These are phyloP conservation scores for Thraustochytrium sp. DNA, from an alignment of 352 stramenopile species.

Conservation along the genomic window DNA sequence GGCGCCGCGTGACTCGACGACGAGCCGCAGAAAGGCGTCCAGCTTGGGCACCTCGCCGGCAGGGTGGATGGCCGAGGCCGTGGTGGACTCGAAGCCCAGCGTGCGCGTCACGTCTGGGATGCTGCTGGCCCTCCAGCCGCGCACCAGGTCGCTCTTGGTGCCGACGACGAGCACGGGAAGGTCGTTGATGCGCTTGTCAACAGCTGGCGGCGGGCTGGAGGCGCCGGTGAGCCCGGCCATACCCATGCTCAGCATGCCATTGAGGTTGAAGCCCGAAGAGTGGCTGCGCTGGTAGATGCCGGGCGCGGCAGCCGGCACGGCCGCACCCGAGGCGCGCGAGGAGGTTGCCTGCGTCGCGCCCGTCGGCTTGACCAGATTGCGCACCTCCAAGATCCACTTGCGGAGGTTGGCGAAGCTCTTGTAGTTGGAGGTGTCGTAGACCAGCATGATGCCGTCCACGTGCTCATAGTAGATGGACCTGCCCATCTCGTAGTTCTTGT, in stretches of 20 bases:
- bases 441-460: slow-evolving; percentile 69
- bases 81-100: not conserved
- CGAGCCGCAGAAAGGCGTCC: not conserved
- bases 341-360: not conserved
- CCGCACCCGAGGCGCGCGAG: not conserved
- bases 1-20: not conserved
- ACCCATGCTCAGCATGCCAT: not conserved
- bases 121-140: not conserved
- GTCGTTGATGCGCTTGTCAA: slow-evolving; percentile 45
- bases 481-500: slow-evolving; percentile 71
- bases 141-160: slow-evolving; percentile 64
- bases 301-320: not conserved
- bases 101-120: not conserved
- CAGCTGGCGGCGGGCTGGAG: not conserved
- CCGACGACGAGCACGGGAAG: slow-evolving; percentile 71
- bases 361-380: not conserved
- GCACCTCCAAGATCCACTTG: slow-evolving; percentile 55
- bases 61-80: not conserved
- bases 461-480: slow-evolving; percentile 70
- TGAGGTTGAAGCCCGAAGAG: not conserved
- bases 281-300: slow-evolving; percentile 12
- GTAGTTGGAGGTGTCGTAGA: slow-evolving; percentile 69
- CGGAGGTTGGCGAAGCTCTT: slow-evolving; percentile 67
- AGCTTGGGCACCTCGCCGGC: not conserved
- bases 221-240: not conserved